Evolutionary conservation across 192 early-diverging fungal genomes (phyloP).

Genomic region (Coemansia sp.): DNA sequence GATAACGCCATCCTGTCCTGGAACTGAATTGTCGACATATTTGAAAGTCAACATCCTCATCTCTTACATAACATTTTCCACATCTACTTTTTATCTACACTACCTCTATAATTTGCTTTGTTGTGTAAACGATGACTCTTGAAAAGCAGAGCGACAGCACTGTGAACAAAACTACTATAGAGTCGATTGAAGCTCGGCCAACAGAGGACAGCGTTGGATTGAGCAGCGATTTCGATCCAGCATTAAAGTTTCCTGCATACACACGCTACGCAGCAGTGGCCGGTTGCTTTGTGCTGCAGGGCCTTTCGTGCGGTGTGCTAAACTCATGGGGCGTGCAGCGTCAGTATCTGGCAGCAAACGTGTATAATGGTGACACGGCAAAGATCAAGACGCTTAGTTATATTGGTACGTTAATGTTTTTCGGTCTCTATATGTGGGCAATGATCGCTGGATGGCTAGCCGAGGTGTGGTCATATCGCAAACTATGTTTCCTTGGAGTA

Average conservation of each 20-base stretch:
- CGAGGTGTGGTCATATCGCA: conserved; percentile 49
- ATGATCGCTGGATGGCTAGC: conserved; percentile 46
- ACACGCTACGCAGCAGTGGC: conserved; percentile 35
- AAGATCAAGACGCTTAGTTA: conserved; percentile 35
- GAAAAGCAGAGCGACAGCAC: neutral
- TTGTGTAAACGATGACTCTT: neutral
- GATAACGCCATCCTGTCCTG: neutral
- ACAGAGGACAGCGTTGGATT: neutral
- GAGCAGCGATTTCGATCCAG: neutral
- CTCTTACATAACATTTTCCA: neutral
- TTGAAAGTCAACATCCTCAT: neutral
- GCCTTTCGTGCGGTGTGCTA: conserved; percentile 29
- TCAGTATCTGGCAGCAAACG: conserved; percentile 33
- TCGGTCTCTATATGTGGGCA: conserved; percentile 40
- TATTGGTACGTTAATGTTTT: conserved; percentile 44
- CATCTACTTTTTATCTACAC: neutral
- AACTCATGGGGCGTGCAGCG: conserved; percentile 49
- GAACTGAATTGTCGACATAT: neutral
- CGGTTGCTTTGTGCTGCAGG: conserved; percentile 40
- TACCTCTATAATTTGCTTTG: neutral
- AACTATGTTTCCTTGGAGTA: conserved; percentile 28
- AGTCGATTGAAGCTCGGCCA: neutral
- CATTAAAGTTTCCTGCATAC: neutral
- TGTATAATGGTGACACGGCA: conserved; percentile 12
- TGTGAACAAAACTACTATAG: neutral